Evolutionary conservation across 768 basidiomycete genomes (phyloP), one percentile per base, ranked within the genome.

Genomic region (Cystobasidium ongulense): DNA sequence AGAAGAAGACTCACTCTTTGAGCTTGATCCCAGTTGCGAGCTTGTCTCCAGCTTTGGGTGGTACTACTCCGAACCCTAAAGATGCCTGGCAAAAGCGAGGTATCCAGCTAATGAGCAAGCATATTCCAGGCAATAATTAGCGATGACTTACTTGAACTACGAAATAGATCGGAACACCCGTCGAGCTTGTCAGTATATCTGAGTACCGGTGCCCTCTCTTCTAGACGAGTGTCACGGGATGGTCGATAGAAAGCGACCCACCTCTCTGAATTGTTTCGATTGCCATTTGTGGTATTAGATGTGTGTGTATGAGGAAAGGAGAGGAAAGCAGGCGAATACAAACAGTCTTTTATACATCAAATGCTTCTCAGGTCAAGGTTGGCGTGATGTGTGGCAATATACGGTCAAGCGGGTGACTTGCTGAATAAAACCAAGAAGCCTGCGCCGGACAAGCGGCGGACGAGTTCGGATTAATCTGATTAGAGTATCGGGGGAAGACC

Each of bases 11-110:
- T 29, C 29, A 67, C 65, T 67, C 65, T 50, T 67, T 67, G 17
- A 67, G 43, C 65, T 46, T 67, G 43, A 67, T 39, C 27, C 65
- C 65, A 15, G 65, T 67, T 10, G 41, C 46, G 7, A 67, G 38
- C 50, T 67, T 67, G 65, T 43, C 38, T 10, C 65, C 65, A 25
- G 52, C 65, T 18, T 43, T 67, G 43, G 38, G 23, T 23, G 65
- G 65, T 10, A 64, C n/a, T 7, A 50, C 46, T 11, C 46, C 46
- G 46, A 50, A 50, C 3, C 46, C 46, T 17, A 50, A 11, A 17
- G 46, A 11, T 50, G 15, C 46, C 46, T 50, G 21, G n/a, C 5
- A 21, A 50, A 17, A 17, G 46, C 8, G n/a, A 50, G 5, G 15
- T 3, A n/a, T 8, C n/a, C 21, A 50, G 46, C 46, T 3, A 3